phyloP scores from a whole-genome alignment of 768 basidiomycete species.

The Scleroderma citrinum region DNA sequence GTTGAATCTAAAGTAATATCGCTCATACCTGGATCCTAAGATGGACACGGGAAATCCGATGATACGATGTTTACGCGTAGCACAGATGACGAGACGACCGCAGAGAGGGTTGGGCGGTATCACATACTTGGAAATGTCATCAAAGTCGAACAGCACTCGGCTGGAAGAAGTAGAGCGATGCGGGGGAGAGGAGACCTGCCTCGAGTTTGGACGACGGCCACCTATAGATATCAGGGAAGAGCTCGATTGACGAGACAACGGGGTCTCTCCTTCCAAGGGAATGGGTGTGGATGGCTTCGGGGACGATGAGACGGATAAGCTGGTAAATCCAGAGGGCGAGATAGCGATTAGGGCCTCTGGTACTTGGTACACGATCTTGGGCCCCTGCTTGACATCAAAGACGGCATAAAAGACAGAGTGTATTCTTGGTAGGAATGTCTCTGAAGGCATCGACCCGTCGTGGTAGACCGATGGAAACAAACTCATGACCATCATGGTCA shows the following conservation, averaged over 20 bases:
- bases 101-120: slow-evolving; percentile 85
- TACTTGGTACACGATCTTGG: slow-evolving; percentile 89
- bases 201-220: slow-evolving; percentile 38
- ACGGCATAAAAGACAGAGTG: slow-evolving; percentile 92
- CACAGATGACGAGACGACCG: slow-evolving; percentile 82
- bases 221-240: slow-evolving; percentile 44
- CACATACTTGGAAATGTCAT: slow-evolving; percentile 88
- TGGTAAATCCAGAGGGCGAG: slow-evolving; percentile 29
- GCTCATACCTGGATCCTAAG: slow-evolving; percentile 59
- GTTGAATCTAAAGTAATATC: slow-evolving; percentile 91
- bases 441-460: slow-evolving; percentile 37
- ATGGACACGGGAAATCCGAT: slow-evolving; percentile 89
- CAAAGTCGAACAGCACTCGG: slow-evolving; percentile 75
- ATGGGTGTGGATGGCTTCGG: slow-evolving; percentile 29
- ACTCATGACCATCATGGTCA: too few species aligned
- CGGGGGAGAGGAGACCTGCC: slow-evolving; percentile 38
- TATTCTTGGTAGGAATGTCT: slow-evolving; percentile 73
- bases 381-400: slow-evolving; percentile 82
- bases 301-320: slow-evolving; percentile 26
- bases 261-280: slow-evolving; percentile 27
- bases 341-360: slow-evolving; percentile 82
- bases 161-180: slow-evolving; percentile 47
- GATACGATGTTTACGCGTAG: slow-evolving; percentile 76
- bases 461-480: too few species aligned
- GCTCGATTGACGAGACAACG: slow-evolving; percentile 48